These are phyloP conservation scores for Cochlearia excelsa DNA, from an alignment of 345 rosid genomes.

Conservation along the genomic window DNA sequence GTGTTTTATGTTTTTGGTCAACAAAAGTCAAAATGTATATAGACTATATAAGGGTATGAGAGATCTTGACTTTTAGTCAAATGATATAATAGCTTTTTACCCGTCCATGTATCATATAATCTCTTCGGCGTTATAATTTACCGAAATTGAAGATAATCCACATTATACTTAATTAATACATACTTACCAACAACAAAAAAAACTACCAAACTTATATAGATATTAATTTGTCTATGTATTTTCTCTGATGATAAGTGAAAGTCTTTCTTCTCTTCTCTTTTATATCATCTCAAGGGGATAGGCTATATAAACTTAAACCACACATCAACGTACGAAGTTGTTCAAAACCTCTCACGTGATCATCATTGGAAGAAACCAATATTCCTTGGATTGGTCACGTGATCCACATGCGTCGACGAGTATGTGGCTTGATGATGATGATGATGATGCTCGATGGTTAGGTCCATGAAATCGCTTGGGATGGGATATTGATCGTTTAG, in stretches of 20 bases:
- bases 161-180: background rate
- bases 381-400: background rate
- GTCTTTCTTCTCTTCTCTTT: constrained; percentile 3
- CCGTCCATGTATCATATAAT: too few relatives aligned
- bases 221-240: background rate
- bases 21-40: too few relatives aligned
- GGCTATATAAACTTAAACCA: constrained; percentile 10
- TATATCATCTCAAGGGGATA: constrained; percentile 7
- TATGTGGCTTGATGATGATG: constrained; percentile 23
- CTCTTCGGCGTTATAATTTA: too few relatives aligned
- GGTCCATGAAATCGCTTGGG: constrained; percentile 15
- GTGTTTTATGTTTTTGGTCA: too few relatives aligned
- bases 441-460: constrained; percentile 17
- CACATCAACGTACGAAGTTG: constrained; percentile 21
- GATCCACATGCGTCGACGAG: constrained; percentile 8
- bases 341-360: background rate
- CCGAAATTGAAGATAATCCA: too few relatives aligned
- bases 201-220: constrained; percentile 3
- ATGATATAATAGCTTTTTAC: too few relatives aligned
- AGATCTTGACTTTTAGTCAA: too few relatives aligned
- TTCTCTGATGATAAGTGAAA: constrained; percentile 3
- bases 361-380: constrained; percentile 15
- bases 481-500: constrained; percentile 35
- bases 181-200: background rate
- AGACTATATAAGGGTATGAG: too few relatives aligned